A percentile compares a stretch with the other conserved stretches of the same genome.
Evolutionary conservation across 371 early-diverging fungal genomes (phyloP).

Genomic region (Lichtheimia ramosa): DNA sequence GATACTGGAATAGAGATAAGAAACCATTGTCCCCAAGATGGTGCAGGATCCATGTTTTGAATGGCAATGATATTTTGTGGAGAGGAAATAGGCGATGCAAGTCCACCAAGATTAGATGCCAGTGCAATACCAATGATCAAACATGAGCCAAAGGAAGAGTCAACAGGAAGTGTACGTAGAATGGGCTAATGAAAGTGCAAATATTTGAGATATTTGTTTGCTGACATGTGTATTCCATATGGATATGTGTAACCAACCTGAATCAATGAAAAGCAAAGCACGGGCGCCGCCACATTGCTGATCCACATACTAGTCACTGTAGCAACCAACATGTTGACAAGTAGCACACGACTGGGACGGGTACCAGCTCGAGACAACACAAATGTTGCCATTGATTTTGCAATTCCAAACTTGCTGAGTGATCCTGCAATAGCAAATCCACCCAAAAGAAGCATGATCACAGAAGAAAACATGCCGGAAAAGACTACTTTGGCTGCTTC

Average conservation of each 20-base stretch:
- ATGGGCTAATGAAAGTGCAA: constrained; percentile 51
- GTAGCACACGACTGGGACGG: constrained; percentile 76
- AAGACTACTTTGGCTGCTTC: constrained; percentile 72
- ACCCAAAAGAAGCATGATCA: constrained; percentile 82
- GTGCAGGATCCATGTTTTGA: constrained; percentile 73
- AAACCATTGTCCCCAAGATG: constrained; percentile 72
- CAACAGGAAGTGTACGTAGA: constrained; percentile 69
- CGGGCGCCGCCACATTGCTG: constrained; percentile 96
- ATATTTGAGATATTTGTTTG: background rate
- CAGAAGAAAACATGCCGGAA: constrained; percentile 79
- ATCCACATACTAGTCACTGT: constrained; percentile 97
- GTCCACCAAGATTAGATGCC: constrained; percentile 81
- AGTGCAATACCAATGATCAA: constrained; percentile 85
- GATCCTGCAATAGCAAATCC: constrained; percentile 85
- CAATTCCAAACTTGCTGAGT: constrained; percentile 86
- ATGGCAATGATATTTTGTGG: constrained; percentile 83
- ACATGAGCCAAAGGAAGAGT: constrained; percentile 65
- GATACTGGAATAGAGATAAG: constrained; percentile 60
- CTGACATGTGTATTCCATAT: background rate
- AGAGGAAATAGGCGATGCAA: constrained; percentile 82
- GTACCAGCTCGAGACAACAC: constrained; percentile 89
- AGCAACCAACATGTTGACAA: constrained; percentile 94
- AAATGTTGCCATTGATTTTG: constrained; percentile 85
- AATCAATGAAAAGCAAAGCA: constrained; percentile 95
- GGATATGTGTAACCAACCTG: constrained; percentile 25